Conservation (phyloP, 352 stramenopile species). For the Achlya hypogyna region DNA sequence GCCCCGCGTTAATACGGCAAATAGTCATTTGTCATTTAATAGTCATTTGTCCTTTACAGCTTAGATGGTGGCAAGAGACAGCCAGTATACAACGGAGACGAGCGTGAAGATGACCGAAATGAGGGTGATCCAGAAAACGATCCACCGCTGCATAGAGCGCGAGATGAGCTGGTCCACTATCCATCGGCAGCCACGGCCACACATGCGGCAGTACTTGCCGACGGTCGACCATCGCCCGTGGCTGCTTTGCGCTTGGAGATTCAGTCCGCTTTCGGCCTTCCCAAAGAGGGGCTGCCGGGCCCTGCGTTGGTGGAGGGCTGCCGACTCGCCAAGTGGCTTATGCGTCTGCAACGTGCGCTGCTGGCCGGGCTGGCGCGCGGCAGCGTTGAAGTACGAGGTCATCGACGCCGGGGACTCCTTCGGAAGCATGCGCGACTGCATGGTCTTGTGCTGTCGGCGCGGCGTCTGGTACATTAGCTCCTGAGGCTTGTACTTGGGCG, state of each 20-base stretch:
- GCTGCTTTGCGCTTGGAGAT: neutral
- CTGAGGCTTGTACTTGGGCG: neutral
- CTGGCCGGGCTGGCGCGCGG: neutral
- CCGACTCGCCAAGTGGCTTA: too few relatives aligned
- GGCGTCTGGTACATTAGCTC: slow-evolving; percentile 1
- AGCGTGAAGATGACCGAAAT: neutral
- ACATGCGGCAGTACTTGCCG: neutral
- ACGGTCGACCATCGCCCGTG: too few relatives aligned
- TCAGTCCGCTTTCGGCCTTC: neutral
- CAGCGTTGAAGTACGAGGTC: neutral
- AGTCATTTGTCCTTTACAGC: too few relatives aligned
- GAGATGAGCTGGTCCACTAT: neutral
- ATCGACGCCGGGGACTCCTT: neutral
- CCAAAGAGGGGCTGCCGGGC: neutral
- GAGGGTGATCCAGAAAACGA: neutral
- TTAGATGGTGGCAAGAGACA: neutral
- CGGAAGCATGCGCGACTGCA: neutral
- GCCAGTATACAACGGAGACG: neutral
- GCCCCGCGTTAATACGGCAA: too few relatives aligned
- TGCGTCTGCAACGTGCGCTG: too few relatives aligned
- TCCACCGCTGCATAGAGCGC: neutral
- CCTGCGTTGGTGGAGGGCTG: neutral
- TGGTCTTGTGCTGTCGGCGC: neutral
- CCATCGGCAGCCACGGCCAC: neutral
- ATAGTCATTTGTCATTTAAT: too few relatives aligned